Base-by-base conservation (phyloP, 2,329 filamentous ascomycete genomes). In the Sporothrix phasma region DNA sequence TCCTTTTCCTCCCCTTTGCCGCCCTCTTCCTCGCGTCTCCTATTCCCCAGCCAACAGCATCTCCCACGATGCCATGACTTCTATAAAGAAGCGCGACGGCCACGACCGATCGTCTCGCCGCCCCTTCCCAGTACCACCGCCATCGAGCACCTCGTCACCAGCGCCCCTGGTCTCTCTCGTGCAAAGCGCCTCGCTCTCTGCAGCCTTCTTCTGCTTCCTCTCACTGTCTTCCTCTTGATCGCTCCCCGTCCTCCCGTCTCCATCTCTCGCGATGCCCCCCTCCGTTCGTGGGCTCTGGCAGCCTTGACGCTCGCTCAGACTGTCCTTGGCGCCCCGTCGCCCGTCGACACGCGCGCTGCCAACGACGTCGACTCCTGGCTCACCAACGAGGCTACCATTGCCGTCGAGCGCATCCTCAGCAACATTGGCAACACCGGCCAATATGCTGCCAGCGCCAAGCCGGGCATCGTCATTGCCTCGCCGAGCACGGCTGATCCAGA, bases 341-440 rank as follows among this genome's bases (percentile, higher is more conserved):
- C 34, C 6, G 24, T 64, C 29, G 29, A 34, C 3, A 8, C 34
- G 11, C 56, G 64, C 17, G 62, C 41, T 6, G 49, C 41, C 3
- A 24, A 7, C 43, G 60, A 34, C 2, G 58, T 85, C 15, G 79
- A 83, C 67, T 74, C 76, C 37, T 87, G 82, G 71, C 76, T 87
- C 67, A 71, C 77, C 34, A 77, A 75, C 0, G 79, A 86, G 71
- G 78, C 75, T 17, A 77, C 80, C 7, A 76, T 83, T 68, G 81
- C 84, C 2, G 70, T 84, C 31, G 71, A 75, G 10, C 76, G 80
- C 64, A 74, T 86, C 29, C 72, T 85, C 43, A 84, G 81, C 74
- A 87, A 86, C 70, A 85, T 87, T 67, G 84, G 84, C 3, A 72
- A 81, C 10, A 73, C 72, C 63, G 84, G 84, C 29, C 81, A 80